A percentile compares a stretch with the other conserved stretches of the same genome.
Evolutionary conservation across 352 stramenopile species (phyloP).

Genomic region (Phytophthora uliginosa): DNA sequence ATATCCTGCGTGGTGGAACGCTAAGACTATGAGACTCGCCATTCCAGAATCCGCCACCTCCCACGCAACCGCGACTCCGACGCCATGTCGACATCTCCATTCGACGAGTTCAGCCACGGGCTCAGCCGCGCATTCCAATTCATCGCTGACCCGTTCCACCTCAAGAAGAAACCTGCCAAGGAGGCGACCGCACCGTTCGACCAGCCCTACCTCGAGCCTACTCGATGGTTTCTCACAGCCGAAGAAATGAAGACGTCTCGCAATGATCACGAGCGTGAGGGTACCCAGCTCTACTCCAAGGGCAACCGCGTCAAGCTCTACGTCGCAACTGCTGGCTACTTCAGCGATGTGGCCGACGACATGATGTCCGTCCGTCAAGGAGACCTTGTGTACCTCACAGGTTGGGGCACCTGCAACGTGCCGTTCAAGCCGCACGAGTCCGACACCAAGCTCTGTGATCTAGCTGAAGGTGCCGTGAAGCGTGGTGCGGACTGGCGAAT

Average conservation of each 20-base stretch:
- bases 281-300: constrained; percentile 47
- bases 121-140: constrained; percentile 32
- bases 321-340: constrained; percentile 55
- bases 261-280: constrained; percentile 42
- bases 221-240: constrained; percentile 65
- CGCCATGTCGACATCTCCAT: constrained; percentile 22
- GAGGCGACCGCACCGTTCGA: constrained; percentile 26
- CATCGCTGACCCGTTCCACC: constrained; percentile 33
- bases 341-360: constrained; percentile 56
- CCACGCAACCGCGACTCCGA: constrained; percentile 4
- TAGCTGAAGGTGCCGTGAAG: constrained; percentile 45
- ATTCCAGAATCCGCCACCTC: constrained; percentile 13
- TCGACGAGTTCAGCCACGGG: constrained; percentile 24
- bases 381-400: constrained; percentile 58
- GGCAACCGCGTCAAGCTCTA: constrained; percentile 63
- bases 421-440: constrained; percentile 49
- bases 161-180: constrained; percentile 22
- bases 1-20: neutral
- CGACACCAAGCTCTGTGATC: constrained; percentile 45
- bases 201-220: constrained; percentile 52
- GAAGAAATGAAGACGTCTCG: constrained; percentile 62
- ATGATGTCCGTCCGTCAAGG: constrained; percentile 28
- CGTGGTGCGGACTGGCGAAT: constrained; percentile 57
- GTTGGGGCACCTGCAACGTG: constrained; percentile 70
- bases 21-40: neutral